Percentiles rank a stretch among this genome's conserved stretches.
phyloP scores from a whole-genome alignment of 2,329 filamentous ascomycete genomes.

The Ophiostoma piceae region DNA sequence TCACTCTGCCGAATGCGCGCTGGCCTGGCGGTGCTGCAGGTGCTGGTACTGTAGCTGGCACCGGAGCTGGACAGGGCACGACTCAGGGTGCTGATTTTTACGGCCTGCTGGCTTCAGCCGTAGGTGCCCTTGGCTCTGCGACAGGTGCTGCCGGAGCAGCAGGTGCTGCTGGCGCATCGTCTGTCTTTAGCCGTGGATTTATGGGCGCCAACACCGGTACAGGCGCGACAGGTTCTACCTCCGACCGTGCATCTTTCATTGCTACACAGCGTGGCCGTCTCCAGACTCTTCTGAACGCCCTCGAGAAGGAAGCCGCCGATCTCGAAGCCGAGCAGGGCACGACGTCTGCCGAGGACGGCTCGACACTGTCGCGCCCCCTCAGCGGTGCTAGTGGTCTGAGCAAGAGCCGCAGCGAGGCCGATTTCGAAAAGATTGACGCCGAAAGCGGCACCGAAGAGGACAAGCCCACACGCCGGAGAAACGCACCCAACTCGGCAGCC shows the following conservation, averaged over 20 bases:
- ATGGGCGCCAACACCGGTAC: slow-evolving; percentile 26
- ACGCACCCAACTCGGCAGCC: slow-evolving; percentile 27
- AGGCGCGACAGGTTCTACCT: slow-evolving; percentile 30
- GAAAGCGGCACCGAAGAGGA: slow-evolving; percentile 58
- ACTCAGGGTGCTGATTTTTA: slow-evolving; percentile 62
- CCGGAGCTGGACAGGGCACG: background rate
- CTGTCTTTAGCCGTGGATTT: slow-evolving; percentile 30
- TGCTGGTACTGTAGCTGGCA: slow-evolving; percentile 11
- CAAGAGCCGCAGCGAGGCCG: slow-evolving; percentile 79
- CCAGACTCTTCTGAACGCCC: slow-evolving; percentile 65
- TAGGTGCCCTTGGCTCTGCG: slow-evolving; percentile 53
- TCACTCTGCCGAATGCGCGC: slow-evolving; percentile 70
- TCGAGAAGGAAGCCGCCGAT: slow-evolving; percentile 71
- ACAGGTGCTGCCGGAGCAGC: slow-evolving; percentile 26
- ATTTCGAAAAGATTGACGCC: slow-evolving; percentile 79
- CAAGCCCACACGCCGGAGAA: slow-evolving; percentile 29
- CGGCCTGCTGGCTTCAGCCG: slow-evolving; percentile 67
- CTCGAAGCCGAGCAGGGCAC: slow-evolving; percentile 35
- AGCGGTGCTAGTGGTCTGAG: slow-evolving; percentile 62
- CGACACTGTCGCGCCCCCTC: slow-evolving; percentile 28
- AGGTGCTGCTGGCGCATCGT: slow-evolving; percentile 34
- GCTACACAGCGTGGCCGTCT: slow-evolving; percentile 73
- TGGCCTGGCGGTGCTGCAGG: slow-evolving; percentile 40
- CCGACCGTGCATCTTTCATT: slow-evolving; percentile 68
- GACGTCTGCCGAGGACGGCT: slow-evolving; percentile 14